These are phyloP conservation scores for Diaporthe eres DNA, from an alignment of 2,329 filamentous ascomycete genomes.

Conservation along the genomic window DNA sequence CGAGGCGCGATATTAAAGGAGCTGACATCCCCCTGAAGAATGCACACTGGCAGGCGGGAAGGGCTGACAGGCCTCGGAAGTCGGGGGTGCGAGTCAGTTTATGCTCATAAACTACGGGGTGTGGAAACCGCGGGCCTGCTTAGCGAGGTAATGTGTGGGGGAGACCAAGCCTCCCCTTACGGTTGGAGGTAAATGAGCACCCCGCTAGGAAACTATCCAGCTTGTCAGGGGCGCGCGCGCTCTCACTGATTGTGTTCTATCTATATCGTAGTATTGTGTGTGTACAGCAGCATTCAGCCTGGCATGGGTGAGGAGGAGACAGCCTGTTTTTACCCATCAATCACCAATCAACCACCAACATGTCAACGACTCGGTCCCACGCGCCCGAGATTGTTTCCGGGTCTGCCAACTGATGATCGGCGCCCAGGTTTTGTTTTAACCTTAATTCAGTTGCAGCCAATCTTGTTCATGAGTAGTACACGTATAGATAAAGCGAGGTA, in stretches of 20 bases:
- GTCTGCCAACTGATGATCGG: conserved; percentile 27
- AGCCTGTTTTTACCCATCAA: background rate
- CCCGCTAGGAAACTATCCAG: background rate
- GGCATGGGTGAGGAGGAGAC: background rate
- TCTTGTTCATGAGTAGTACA: background rate
- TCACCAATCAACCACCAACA: background rate
- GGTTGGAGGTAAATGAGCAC: conserved; percentile 4
- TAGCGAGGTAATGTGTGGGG: conserved; percentile 8
- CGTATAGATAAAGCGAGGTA: background rate
- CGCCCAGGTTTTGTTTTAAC: conserved; percentile 24
- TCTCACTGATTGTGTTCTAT: background rate
- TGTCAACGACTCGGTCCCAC: background rate
- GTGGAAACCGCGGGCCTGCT: background rate
- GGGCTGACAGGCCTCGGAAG: background rate
- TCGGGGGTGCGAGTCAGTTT: conserved; percentile 18
- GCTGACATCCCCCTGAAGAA: background rate
- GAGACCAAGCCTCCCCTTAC: conserved; percentile 6
- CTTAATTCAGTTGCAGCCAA: conserved; percentile 21
- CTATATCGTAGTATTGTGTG: background rate
- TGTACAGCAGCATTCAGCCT: background rate
- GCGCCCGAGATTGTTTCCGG: conserved; percentile 11
- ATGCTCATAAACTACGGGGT: background rate
- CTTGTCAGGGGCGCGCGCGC: conserved; percentile 23
- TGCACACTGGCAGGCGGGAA: background rate
- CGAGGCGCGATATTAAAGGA: background rate